phyloP scores from a whole-genome alignment of 352 stramenopile genomes.

The Globisporangium orthogonon region DNA sequence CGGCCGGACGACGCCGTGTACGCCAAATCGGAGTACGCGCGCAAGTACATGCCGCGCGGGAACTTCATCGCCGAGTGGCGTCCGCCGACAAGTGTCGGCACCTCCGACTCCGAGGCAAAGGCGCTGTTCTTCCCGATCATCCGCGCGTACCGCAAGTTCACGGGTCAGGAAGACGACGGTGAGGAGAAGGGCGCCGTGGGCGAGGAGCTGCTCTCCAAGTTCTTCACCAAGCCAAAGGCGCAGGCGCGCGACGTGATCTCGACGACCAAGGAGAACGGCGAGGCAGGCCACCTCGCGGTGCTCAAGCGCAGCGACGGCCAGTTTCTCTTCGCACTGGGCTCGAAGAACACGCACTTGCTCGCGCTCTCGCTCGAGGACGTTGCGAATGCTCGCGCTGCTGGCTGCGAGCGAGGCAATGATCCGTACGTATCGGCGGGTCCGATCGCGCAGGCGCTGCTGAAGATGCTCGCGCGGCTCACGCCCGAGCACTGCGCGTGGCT shows the following conservation, averaged over 20 bases:
- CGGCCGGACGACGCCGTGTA: slow-evolving; percentile 72
- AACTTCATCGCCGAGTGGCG: slow-evolving; percentile 68
- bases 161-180: slow-evolving; percentile 71
- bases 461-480: slow-evolving; percentile 29
- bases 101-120: not conserved
- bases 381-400: slow-evolving; percentile 18
- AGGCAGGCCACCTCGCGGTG: slow-evolving; percentile 65
- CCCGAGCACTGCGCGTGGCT: slow-evolving; percentile 33
- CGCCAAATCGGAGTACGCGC: slow-evolving; percentile 50
- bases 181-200: slow-evolving; percentile 24
- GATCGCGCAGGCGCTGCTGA: slow-evolving; percentile 45
- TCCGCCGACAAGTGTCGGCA: not conserved
- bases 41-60: slow-evolving; percentile 58
- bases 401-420: slow-evolving; percentile 19
- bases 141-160: slow-evolving; percentile 77
- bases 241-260: slow-evolving; percentile 50
- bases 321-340: slow-evolving; percentile 69
- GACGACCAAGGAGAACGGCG: slow-evolving; percentile 77
- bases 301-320: slow-evolving; percentile 57
- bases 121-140: slow-evolving; percentile 46
- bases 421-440: slow-evolving; percentile 43
- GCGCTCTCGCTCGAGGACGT: slow-evolving; percentile 45
- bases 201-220: slow-evolving; percentile 52
- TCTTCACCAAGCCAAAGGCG: slow-evolving; percentile 58
- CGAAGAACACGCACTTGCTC: slow-evolving; percentile 79